These are phyloP conservation scores for Lipomyces chichibuensis DNA, from an alignment of 805 yeast species.

Conservation along the genomic window DNA sequence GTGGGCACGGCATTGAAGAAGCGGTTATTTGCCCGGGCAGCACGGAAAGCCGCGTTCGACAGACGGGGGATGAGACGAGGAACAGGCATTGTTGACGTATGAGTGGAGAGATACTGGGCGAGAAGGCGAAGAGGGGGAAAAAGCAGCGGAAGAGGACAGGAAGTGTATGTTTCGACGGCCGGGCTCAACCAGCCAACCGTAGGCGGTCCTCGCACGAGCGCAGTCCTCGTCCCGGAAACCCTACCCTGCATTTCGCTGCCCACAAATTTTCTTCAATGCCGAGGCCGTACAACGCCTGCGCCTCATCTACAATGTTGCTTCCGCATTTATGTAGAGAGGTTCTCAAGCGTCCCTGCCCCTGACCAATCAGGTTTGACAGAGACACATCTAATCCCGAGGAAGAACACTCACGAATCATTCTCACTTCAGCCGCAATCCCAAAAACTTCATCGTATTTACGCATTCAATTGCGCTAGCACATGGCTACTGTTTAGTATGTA, in stretches of 20 bases:
- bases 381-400: neutral
- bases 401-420: neutral
- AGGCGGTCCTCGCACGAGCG: neutral
- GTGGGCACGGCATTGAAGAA: slow-evolving; percentile 50
- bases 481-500: too few relatives aligned
- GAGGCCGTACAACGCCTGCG: neutral
- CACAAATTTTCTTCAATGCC: neutral
- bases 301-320: neutral
- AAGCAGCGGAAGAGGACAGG: slow-evolving; percentile 6
- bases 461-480: too few relatives aligned
- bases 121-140: neutral
- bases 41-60: slow-evolving; percentile 85
- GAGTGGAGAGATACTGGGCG: slow-evolving; percentile 15
- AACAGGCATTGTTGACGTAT: slow-evolving; percentile 54
- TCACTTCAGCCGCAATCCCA: neutral
- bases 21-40: slow-evolving; percentile 80
- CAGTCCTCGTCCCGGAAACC: neutral
- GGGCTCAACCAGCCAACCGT: slow-evolving; percentile 1
- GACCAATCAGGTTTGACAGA: neutral
- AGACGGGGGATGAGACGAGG: slow-evolving; percentile 48
- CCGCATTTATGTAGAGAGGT: neutral
- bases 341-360: neutral
- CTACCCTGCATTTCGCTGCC: neutral
- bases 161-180: slow-evolving; percentile 3
- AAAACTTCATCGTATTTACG: neutral